Evolutionary conservation across 805 yeast genomes (phyloP).

Genomic region (Candida silvatica): DNA sequence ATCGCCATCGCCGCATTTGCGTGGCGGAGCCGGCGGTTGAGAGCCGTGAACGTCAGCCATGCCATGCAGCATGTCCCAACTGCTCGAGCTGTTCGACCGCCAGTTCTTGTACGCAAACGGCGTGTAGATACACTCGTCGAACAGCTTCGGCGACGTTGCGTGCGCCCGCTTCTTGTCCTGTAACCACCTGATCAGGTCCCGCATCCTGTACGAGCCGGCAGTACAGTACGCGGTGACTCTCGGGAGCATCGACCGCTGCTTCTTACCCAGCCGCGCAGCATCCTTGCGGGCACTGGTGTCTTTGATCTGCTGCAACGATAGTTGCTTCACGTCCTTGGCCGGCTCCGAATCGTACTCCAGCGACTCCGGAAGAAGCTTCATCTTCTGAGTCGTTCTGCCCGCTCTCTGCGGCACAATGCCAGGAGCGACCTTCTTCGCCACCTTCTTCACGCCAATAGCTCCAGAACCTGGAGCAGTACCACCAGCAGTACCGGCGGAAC

Average conservation of each 20-base stretch:
- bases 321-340: constrained; percentile 8
- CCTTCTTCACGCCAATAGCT: neutral
- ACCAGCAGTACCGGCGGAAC: neutral
- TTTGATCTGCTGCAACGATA: constrained; percentile 74
- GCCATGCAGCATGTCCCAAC: constrained; percentile 1
- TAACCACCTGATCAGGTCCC: constrained; percentile 78
- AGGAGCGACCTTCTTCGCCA: constrained; percentile 20
- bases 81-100: constrained; percentile 28
- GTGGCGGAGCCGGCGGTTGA: too few relatives aligned
- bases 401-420: constrained; percentile 68
- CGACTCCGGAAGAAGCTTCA: constrained; percentile 63
- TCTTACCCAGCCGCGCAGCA: constrained; percentile 88
- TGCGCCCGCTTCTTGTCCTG: constrained; percentile 66
- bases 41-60: neutral
- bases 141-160: constrained; percentile 75
- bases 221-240: constrained; percentile 96
- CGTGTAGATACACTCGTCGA: constrained; percentile 92
- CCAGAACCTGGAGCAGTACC: neutral
- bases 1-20: constrained; percentile 4
- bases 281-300: constrained; percentile 87
- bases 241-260: constrained; percentile 76
- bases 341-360: constrained; percentile 22
- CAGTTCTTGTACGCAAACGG: constrained; percentile 81
- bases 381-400: constrained; percentile 64
- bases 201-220: constrained; percentile 85